Evolutionary conservation across 257 asterid genomes (phyloP).

Genomic region (Solanum arcanum): DNA sequence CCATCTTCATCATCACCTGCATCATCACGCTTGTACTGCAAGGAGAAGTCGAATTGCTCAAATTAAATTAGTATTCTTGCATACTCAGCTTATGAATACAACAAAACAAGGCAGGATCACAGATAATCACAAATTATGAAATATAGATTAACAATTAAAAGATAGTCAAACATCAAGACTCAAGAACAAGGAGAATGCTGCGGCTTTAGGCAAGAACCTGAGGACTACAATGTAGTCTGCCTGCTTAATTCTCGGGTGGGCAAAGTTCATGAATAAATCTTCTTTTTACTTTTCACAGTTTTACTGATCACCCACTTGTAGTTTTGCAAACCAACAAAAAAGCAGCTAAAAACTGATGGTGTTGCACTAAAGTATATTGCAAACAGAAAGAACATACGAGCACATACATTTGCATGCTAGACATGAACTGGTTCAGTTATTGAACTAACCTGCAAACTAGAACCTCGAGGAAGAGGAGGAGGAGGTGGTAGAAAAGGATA

Average conservation of each 20-base stretch:
- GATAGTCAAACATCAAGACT: background rate
- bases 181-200: background rate
- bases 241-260: background rate
- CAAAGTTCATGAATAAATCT: background rate
- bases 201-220: background rate
- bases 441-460: conserved; percentile 44
- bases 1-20: conserved; percentile 43
- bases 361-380: background rate
- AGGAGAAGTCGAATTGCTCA: conserved; percentile 6
- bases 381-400: background rate
- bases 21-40: conserved; percentile 56
- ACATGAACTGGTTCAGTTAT: background rate
- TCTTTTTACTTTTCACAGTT: background rate
- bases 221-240: background rate
- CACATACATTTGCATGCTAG: background rate
- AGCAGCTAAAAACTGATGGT: background rate
- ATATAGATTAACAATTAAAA: background rate
- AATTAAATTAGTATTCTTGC: conserved; percentile 1
- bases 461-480: conserved; percentile 46
- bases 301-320: background rate
- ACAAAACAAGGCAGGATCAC: background rate
- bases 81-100: background rate
- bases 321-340: background rate
- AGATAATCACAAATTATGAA: background rate
- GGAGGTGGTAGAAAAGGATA: conserved; percentile 51